phyloP scores from a whole-genome alignment of 768 basidiomycete genomes.

The Pisolithus marmoratus region DNA sequence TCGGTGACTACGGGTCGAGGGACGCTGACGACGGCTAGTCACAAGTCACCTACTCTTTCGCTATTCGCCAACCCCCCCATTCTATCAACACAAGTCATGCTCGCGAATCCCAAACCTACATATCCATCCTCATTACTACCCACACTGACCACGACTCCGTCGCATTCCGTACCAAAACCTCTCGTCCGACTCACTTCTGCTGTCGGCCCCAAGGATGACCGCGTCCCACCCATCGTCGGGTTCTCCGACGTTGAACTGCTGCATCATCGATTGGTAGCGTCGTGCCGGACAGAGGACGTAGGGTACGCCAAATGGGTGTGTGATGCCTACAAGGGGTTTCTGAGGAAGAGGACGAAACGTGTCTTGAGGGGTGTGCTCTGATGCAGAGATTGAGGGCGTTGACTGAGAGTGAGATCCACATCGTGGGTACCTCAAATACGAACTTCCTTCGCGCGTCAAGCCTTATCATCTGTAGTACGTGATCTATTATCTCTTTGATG shows the following conservation, averaged over 20 bases:
- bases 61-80: slow-evolving; percentile 39
- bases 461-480: too few relatives aligned
- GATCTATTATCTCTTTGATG: too few relatives aligned
- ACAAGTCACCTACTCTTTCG: slow-evolving; percentile 5
- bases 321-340: slow-evolving; percentile 65
- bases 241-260: slow-evolving; percentile 76
- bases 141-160: too few relatives aligned
- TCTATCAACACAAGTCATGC: slow-evolving; percentile 53
- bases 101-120: slow-evolving; percentile 26
- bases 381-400: too few relatives aligned
- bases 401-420: too few relatives aligned
- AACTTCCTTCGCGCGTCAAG: too few relatives aligned
- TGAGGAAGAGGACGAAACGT: slow-evolving; percentile 54
- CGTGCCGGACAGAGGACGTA: slow-evolving; percentile 40
- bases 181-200: slow-evolving; percentile 64
- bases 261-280: slow-evolving; percentile 64
- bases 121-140: neutral
- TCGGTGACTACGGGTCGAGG: neutral
- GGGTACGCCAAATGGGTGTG: slow-evolving; percentile 68
- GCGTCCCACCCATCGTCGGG: slow-evolving; percentile 72
- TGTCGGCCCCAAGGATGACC: slow-evolving; percentile 62
- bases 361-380: slow-evolving; percentile 9
- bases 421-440: too few relatives aligned
- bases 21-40: neutral
- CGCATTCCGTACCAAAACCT: slow-evolving; percentile 37